phyloP scores from a whole-genome alignment of 192 early-diverging fungal genomes.

The Coemansia sp. region DNA sequence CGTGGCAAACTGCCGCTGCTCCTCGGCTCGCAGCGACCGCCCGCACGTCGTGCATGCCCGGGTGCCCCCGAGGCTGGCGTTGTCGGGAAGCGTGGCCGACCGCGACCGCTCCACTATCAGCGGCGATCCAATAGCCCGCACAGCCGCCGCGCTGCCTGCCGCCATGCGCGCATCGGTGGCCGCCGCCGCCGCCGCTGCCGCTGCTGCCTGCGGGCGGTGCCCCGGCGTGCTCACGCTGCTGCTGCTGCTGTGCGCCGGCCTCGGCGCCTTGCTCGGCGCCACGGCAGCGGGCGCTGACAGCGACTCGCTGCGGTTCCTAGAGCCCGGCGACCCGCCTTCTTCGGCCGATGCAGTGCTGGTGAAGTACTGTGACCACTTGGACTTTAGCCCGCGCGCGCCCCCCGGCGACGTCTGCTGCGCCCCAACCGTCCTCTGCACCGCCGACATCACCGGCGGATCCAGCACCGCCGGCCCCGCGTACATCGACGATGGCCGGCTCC shows the following conservation, averaged over 20 bases:
- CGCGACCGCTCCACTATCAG: slow-evolving; percentile 20
- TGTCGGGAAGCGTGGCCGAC: slow-evolving; percentile 43
- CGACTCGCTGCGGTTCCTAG: slow-evolving; percentile 31
- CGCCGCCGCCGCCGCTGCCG: neutral
- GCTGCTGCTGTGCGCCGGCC: slow-evolving; percentile 10
- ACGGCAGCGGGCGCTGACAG: neutral
- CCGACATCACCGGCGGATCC: slow-evolving; percentile 37
- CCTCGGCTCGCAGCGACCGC: slow-evolving; percentile 22
- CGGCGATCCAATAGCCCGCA: neutral
- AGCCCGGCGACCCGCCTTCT: neutral
- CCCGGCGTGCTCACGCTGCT: neutral
- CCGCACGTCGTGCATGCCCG: slow-evolving; percentile 39
- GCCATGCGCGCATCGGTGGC: neutral
- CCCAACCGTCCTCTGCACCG: slow-evolving; percentile 34
- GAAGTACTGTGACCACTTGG: slow-evolving; percentile 53
- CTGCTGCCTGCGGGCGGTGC: neutral
- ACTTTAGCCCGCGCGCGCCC: slow-evolving; percentile 9
- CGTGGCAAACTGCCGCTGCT: slow-evolving; percentile 53
- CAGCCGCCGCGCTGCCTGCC: neutral
- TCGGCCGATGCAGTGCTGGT: slow-evolving; percentile 18
- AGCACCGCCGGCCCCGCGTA: slow-evolving; percentile 18
- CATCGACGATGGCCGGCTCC: slow-evolving; percentile 42
- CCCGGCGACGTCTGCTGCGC: slow-evolving; percentile 8
- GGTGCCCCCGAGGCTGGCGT: neutral
- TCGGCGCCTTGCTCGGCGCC: neutral